Conservation (phyloP, 768 basidiomycete genomes). For the Leccinum barrowsii region DNA sequence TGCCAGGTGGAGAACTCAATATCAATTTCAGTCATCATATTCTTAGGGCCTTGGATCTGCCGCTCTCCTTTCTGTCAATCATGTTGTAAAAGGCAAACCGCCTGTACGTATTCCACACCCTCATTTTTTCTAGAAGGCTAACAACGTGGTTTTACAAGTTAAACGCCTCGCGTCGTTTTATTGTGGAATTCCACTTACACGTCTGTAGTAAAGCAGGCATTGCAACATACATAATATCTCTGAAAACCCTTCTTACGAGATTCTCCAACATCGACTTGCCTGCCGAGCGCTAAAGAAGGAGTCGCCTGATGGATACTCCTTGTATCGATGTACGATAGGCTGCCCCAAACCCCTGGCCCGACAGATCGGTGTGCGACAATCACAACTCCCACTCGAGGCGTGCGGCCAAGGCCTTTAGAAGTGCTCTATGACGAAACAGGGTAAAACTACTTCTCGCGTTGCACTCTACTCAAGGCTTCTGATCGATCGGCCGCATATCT, state of each 20-base stretch:
- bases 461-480: neutral
- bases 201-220: neutral
- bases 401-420: neutral
- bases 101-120: neutral
- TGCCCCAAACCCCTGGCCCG: neutral
- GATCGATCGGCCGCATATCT: neutral
- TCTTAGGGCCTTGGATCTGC: neutral
- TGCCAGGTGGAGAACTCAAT: neutral
- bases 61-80: neutral
- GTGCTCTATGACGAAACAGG: neutral
- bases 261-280: neutral
- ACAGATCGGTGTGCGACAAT: neutral
- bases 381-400: neutral
- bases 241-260: neutral
- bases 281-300: neutral
- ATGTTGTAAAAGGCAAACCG: neutral
- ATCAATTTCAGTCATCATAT: neutral
- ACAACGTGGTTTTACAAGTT: neutral
- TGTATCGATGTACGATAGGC: neutral
- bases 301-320: neutral
- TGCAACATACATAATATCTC: neutral
- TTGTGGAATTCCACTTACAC: neutral
- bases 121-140: neutral
- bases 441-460: neutral
- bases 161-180: neutral